phyloP scores from a whole-genome alignment of 441 rosid species.

The Jatropha multifida region DNA sequence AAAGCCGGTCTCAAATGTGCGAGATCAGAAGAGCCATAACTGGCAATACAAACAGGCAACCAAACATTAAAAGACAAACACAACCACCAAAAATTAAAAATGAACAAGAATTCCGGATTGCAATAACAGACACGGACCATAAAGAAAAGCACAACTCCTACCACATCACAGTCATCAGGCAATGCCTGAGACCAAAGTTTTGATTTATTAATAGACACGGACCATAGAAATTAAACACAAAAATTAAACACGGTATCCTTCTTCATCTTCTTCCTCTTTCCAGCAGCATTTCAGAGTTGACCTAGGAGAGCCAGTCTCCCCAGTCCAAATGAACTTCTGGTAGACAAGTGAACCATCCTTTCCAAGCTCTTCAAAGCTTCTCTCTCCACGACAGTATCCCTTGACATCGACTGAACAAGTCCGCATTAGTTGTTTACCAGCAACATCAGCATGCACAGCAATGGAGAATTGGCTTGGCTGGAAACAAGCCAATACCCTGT shows the following conservation, averaged over 20 bases:
- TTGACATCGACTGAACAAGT: slow-evolving; percentile 40
- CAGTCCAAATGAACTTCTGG: slow-evolving; percentile 44
- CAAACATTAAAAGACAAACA: neutral
- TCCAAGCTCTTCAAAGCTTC: slow-evolving; percentile 55
- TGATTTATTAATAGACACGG: slow-evolving; percentile 14
- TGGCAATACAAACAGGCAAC: neutral
- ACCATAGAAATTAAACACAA: neutral
- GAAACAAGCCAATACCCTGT: slow-evolving; percentile 65
- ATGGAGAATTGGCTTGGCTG: slow-evolving; percentile 61
- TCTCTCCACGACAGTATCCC: slow-evolving; percentile 57
- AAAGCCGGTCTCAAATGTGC: neutral
- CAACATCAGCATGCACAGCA: slow-evolving; percentile 50
- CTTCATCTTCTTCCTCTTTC: slow-evolving; percentile 55
- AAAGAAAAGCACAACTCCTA: too few relatives aligned
- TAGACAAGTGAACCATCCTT: slow-evolving; percentile 56
- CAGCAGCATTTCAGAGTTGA: slow-evolving; percentile 57
- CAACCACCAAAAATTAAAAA: too few relatives aligned
- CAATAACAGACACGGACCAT: too few relatives aligned
- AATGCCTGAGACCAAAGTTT: slow-evolving; percentile 22
- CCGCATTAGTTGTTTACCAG: slow-evolving; percentile 23
- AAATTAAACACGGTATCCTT: slow-evolving; percentile 15
- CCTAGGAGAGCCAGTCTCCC: slow-evolving; percentile 42
- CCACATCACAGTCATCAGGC: slow-evolving; percentile 16
- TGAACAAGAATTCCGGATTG: too few relatives aligned
- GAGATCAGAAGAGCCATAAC: neutral